phyloP scores from a whole-genome alignment of 495 filamentous ascomycete genomes.

The Penicillium argentinense region DNA sequence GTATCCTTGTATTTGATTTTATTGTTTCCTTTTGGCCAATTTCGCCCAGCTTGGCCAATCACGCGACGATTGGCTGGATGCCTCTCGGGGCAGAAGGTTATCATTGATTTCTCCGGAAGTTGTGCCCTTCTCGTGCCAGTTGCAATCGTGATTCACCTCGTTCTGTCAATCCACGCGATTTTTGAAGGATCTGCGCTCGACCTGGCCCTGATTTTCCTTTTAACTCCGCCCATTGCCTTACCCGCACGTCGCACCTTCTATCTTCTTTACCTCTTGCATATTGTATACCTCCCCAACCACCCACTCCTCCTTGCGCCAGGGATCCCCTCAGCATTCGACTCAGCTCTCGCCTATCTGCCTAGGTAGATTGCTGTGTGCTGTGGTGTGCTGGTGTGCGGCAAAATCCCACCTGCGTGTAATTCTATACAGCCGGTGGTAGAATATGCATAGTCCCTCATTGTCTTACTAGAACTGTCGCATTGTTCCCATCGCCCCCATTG shows the following conservation, averaged over 20 bases:
- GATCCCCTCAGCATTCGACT: no score
- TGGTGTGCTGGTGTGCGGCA: no score
- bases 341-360: no score
- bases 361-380: no score
- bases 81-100: conserved; percentile 23
- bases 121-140: conserved; percentile 30
- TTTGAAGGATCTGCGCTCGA: conserved; percentile 16
- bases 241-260: conserved; percentile 26
- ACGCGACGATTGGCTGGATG: conserved; percentile 12
- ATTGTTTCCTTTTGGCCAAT: conserved; percentile 10
- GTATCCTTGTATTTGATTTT: conserved; percentile 3
- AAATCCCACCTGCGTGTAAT: conserved; percentile 2
- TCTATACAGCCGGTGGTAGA: conserved; percentile 25
- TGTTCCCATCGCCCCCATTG: conserved; percentile 20
- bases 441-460: conserved; percentile 38
- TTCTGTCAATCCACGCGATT: conserved; percentile 25
- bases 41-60: conserved; percentile 22
- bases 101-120: conserved; percentile 32
- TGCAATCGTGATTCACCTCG: conserved; percentile 29
- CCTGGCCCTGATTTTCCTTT: conserved; percentile 29
- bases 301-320: conserved; percentile 12
- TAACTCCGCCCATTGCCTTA: conserved; percentile 38
- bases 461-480: conserved; percentile 30
- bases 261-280: conserved; percentile 23
- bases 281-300: conserved; percentile 24